A percentile compares a stretch with the other conserved stretches of the same genome.
These are phyloP conservation scores for Mucor indicus DNA, from an alignment of 371 early-diverging fungal species.

Conservation along the genomic window DNA sequence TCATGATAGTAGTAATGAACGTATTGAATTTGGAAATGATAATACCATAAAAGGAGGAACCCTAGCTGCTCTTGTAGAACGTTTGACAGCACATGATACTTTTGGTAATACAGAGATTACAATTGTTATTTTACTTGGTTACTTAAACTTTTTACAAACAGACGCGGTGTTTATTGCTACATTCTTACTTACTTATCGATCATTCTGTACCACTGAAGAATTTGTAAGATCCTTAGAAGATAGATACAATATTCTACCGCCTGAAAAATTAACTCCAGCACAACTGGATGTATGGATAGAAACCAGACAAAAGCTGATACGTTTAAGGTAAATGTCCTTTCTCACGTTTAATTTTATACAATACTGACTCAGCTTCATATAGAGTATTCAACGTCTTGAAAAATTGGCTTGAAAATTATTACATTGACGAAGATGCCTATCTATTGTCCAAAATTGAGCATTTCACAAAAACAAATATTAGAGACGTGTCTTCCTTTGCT, in stretches of 20 bases:
- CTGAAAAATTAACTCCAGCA: conserved; percentile 58
- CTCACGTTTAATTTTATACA: neutral
- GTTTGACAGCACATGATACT: conserved; percentile 82
- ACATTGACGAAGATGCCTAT: conserved; percentile 65
- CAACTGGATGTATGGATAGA: conserved; percentile 80
- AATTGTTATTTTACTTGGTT: conserved; percentile 11
- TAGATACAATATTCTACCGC: conserved; percentile 75
- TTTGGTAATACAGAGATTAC: conserved; percentile 28
- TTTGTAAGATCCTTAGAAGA: conserved; percentile 65
- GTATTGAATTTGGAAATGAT: conserved; percentile 75
- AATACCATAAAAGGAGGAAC: conserved; percentile 86
- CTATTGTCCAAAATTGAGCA: conserved; percentile 68
- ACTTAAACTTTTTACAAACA: neutral
- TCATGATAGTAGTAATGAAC: conserved; percentile 71
- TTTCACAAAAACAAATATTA: conserved; percentile 75
- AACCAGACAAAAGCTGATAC: conserved; percentile 78
- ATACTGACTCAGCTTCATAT: neutral
- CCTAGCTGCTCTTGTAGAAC: conserved; percentile 78
- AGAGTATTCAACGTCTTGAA: conserved; percentile 87
- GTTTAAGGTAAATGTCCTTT: conserved; percentile 74
- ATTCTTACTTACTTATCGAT: conserved; percentile 87
- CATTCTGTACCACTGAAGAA: conserved; percentile 77
- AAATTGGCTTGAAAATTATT: conserved; percentile 87
- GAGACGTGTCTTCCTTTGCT: conserved; percentile 64
- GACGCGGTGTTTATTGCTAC: conserved; percentile 76